Evolutionary conservation across 1,284 basidiomycete species (phyloP).

Genomic region (Pseudomicrostroma phylloplanum): DNA sequence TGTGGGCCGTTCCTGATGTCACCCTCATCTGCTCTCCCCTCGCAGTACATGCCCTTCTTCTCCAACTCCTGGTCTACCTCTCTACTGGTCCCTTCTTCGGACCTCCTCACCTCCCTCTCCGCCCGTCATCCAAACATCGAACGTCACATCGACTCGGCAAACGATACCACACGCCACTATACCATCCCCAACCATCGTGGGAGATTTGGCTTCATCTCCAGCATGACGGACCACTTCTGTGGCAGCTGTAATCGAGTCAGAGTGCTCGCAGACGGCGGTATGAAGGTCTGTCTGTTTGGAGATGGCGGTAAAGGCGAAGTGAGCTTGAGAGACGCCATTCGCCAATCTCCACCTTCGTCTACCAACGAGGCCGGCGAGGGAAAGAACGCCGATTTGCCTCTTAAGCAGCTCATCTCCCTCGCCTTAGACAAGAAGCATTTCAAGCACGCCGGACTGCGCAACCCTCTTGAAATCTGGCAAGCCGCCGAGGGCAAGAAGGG

Average conservation of each 20-base stretch:
- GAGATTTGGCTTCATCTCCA: constrained; percentile 70
- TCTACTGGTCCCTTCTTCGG: constrained; percentile 15
- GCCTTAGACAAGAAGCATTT: constrained; percentile 71
- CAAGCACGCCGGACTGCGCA: constrained; percentile 61
- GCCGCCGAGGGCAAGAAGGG: constrained; percentile 19
- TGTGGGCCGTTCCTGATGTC: constrained; percentile 56
- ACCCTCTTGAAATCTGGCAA: constrained; percentile 32
- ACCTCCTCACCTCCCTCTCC: constrained; percentile 26
- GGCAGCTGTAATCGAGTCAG: constrained; percentile 74
- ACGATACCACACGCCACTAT: constrained; percentile 76
- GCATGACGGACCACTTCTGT: constrained; percentile 76
- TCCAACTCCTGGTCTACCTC: constrained; percentile 63
- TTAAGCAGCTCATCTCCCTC: constrained; percentile 61
- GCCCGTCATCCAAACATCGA: constrained; percentile 13
- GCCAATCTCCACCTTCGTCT: constrained; percentile 43
- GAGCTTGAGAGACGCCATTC: constrained; percentile 69
- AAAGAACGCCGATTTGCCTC: constrained; percentile 57
- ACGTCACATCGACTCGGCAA: constrained; percentile 59
- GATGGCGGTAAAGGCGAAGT: constrained; percentile 61
- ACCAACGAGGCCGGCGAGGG: constrained; percentile 19
- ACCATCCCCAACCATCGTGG: constrained; percentile 66
- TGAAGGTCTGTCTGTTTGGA: constrained; percentile 84
- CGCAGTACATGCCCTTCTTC: constrained; percentile 77
- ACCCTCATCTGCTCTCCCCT: not conserved
- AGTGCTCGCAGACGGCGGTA: constrained; percentile 78